Percentiles rank a stretch among this genome's conserved stretches.
phyloP scores from a whole-genome alignment of 352 stramenopile genomes.

The Pythium brassicae region DNA sequence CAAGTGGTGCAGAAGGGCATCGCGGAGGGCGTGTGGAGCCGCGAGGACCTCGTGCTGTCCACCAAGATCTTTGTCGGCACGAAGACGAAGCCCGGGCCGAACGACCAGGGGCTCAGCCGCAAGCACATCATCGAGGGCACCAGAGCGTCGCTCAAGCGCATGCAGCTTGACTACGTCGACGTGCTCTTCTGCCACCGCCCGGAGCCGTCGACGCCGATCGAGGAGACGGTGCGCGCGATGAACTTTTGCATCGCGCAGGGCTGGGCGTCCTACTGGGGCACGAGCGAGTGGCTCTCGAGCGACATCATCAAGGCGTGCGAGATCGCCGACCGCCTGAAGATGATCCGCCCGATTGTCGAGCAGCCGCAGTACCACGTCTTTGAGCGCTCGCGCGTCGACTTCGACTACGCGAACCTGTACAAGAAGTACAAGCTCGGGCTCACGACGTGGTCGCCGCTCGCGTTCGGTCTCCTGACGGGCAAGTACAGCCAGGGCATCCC shows the following conservation, averaged over 20 bases:
- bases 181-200: slow-evolving; percentile 44
- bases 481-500: slow-evolving; percentile 41
- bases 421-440: slow-evolving; percentile 50
- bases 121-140: slow-evolving; percentile 50
- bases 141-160: slow-evolving; percentile 31
- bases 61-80: slow-evolving; percentile 62
- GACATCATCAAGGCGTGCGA: slow-evolving; percentile 47
- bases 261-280: slow-evolving; percentile 44
- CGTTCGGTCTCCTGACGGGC: slow-evolving; percentile 40
- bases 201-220: slow-evolving; percentile 17
- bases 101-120: slow-evolving; percentile 22
- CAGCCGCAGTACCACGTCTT: slow-evolving; percentile 58
- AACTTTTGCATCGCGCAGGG: slow-evolving; percentile 30
- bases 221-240: slow-evolving; percentile 32
- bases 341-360: slow-evolving; percentile 31
- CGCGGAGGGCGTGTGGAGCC: slow-evolving; percentile 14
- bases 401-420: slow-evolving; percentile 48
- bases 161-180: slow-evolving; percentile 44
- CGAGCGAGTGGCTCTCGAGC: slow-evolving; percentile 36
- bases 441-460: slow-evolving; percentile 45
- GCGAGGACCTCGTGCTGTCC: slow-evolving; percentile 49
- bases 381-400: slow-evolving; percentile 40
- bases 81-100: slow-evolving; percentile 17
- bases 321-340: slow-evolving; percentile 23
- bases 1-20: slow-evolving; percentile 21